These are phyloP conservation scores for Parathielavia appendiculata DNA, from an alignment of 495 filamentous ascomycete genomes.

Conservation along the genomic window DNA sequence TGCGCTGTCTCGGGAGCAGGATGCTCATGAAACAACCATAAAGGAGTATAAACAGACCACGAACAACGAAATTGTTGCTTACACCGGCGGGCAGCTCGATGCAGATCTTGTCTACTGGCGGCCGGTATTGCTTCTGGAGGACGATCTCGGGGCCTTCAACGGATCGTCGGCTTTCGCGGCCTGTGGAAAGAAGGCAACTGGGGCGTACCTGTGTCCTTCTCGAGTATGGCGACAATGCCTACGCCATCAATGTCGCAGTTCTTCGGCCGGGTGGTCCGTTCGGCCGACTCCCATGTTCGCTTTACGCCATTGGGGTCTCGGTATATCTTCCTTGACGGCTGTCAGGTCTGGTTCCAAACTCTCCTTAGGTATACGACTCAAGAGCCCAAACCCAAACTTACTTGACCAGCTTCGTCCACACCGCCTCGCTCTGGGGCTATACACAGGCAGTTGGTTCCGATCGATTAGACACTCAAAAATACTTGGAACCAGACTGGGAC, in stretches of 20 bases:
- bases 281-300: slow-evolving; percentile 77
- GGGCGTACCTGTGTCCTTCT: slow-evolving; percentile 51
- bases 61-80: too few species aligned
- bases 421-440: slow-evolving; percentile 54
- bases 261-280: slow-evolving; percentile 66
- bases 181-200: not conserved
- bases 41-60: too few species aligned
- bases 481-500: not conserved
- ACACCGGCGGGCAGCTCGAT: slow-evolving; percentile 86
- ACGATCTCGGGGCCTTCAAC: slow-evolving; percentile 62
- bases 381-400: slow-evolving; percentile 18
- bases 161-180: not conserved
- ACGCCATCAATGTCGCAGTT: slow-evolving; percentile 77
- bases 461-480: not conserved
- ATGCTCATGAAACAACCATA: too few species aligned
- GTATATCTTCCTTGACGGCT: slow-evolving; percentile 57
- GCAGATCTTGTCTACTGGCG: slow-evolving; percentile 69
- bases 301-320: slow-evolving; percentile 61
- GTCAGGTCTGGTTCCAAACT: slow-evolving; percentile 9
- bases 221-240: slow-evolving; percentile 81
- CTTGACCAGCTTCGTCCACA: slow-evolving; percentile 59
- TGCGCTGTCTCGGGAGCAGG: too few species aligned
- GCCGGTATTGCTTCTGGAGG: slow-evolving; percentile 83
- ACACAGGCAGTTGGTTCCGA: not conserved
- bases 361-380: not conserved